Evolutionary conservation across 805 yeast genomes (phyloP).

Genomic region (Kregervanrija pseudodelftensis): DNA sequence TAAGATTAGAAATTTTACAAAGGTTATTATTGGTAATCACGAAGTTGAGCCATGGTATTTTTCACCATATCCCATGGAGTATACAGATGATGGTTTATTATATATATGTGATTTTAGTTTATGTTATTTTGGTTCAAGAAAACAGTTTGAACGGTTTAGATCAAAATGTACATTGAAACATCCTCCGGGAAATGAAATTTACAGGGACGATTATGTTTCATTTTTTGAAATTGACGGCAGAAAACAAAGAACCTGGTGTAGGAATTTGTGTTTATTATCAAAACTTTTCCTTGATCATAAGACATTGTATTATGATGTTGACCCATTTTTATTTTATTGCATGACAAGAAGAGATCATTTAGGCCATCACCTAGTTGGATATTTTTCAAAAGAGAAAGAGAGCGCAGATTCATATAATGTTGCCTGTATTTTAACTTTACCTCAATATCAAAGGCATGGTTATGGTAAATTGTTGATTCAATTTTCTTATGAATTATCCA

Average conservation of each 20-base stretch:
- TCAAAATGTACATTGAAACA: slow-evolving; percentile 82
- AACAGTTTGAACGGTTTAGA: slow-evolving; percentile 90
- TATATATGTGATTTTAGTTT: slow-evolving; percentile 89
- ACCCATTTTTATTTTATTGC: slow-evolving; percentile 91
- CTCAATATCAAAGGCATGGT: slow-evolving; percentile 94
- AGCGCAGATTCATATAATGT: slow-evolving; percentile 92
- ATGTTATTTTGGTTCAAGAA: slow-evolving; percentile 79
- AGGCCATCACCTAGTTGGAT: slow-evolving; percentile 96
- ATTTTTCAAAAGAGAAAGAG: slow-evolving; percentile 94
- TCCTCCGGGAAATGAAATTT: slow-evolving; percentile 98
- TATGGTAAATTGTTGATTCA: slow-evolving; percentile 88
- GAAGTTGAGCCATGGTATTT: slow-evolving; percentile 99
- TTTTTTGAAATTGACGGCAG: slow-evolving; percentile 98
- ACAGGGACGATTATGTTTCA: slow-evolving; percentile 85
- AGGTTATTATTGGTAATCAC: slow-evolving; percentile 79
- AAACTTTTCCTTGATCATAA: slow-evolving; percentile 93
- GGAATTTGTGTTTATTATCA: slow-evolving; percentile 84
- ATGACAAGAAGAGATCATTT: slow-evolving; percentile 86
- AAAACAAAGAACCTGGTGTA: slow-evolving; percentile 94
- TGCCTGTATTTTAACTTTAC: slow-evolving; percentile 93
- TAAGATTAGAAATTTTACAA: slow-evolving; percentile 74
- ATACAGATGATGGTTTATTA: slow-evolving; percentile 72
- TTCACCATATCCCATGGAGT: slow-evolving; percentile 92
- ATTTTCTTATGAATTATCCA: slow-evolving; percentile 85
- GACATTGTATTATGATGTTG: slow-evolving; percentile 94